phyloP scores from a whole-genome alignment of 1,284 basidiomycete species.

The Ceratorhiza oryzae-sativae region DNA sequence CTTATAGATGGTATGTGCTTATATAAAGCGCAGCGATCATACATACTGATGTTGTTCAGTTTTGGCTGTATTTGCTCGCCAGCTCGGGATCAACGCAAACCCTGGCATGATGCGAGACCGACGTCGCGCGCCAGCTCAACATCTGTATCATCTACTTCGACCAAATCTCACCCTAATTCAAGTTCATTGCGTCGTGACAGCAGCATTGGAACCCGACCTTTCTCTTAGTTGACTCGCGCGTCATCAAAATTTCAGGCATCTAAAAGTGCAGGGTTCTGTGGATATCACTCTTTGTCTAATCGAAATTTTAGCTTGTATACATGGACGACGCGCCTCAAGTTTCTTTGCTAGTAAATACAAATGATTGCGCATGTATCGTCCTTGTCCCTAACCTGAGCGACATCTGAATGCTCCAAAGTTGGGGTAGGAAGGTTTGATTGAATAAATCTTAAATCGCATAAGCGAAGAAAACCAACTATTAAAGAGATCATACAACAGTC shows the following conservation, averaged over 20 bases:
- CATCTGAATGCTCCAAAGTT: no score
- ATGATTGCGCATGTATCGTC: background rate
- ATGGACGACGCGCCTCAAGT: background rate
- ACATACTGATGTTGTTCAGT: background rate
- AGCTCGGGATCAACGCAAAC: conserved; percentile 34
- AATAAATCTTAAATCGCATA: no score
- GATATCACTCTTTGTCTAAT: background rate
- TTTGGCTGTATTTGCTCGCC: conserved; percentile 35
- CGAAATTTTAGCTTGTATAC: background rate
- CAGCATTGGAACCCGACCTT: conserved; percentile 23
- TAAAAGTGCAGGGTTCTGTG: background rate
- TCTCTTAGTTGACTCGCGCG: background rate
- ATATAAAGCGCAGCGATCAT: background rate
- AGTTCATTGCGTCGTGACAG: conserved; percentile 36
- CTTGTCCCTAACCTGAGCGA: no score
- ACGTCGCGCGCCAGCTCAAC: conserved; percentile 32
- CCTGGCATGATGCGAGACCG: conserved; percentile 39
- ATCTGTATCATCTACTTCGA: conserved; percentile 33
- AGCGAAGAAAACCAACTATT: no score
- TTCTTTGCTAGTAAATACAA: background rate
- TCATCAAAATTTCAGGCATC: background rate
- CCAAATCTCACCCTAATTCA: conserved; percentile 32
- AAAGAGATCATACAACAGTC: no score
- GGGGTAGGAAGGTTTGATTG: no score
- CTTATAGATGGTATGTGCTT: conserved; percentile 40